A percentile compares a stretch with the other conserved stretches of the same genome.
Evolutionary conservation across 2,329 filamentous ascomycete genomes (phyloP).

Genomic region (Blumeriella jaapii): DNA sequence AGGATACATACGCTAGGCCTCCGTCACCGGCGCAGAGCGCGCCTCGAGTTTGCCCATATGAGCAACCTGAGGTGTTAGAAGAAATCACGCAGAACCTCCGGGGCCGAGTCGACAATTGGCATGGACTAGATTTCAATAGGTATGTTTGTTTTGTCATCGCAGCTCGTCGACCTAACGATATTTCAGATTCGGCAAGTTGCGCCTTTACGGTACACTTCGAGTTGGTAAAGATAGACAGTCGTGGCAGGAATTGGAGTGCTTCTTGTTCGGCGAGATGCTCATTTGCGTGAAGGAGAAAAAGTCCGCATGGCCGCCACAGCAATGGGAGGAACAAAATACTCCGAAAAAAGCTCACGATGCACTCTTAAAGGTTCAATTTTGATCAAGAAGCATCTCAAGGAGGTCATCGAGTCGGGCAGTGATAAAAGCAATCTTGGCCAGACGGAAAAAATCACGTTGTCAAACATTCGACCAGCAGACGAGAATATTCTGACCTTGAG

Average conservation of each 20-base stretch:
- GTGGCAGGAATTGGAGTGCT: constrained; percentile 97
- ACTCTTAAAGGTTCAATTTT: constrained; percentile 95
- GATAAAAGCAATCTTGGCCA: constrained; percentile 28
- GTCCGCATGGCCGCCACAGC: constrained; percentile 39
- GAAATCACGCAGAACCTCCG: constrained; percentile 79
- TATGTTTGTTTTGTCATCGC: constrained; percentile 28
- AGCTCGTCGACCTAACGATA: constrained; percentile 21
- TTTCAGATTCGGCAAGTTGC: constrained; percentile 74
- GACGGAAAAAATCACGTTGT: constrained; percentile 26
- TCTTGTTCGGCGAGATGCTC: constrained; percentile 95
- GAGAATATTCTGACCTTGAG: constrained; percentile 80
- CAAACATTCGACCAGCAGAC: constrained; percentile 38
- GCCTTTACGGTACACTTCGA: constrained; percentile 77
- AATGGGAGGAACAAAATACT: constrained; percentile 52
- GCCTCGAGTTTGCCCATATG: constrained; percentile 57
- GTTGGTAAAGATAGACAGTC: constrained; percentile 94
- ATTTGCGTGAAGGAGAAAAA: constrained; percentile 99
- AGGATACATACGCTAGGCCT: constrained; percentile 43
- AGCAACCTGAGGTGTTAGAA: constrained; percentile 65
- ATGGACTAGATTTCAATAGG: constrained; percentile 83
- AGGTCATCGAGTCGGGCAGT: constrained; percentile 60
- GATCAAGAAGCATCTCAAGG: constrained; percentile 94
- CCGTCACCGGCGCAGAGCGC: constrained; percentile 43
- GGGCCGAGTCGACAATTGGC: constrained; percentile 93
- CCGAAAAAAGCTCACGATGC: constrained; percentile 60